Conservation (phyloP, 306 rosid genomes). For the Comarum palustre region DNA sequence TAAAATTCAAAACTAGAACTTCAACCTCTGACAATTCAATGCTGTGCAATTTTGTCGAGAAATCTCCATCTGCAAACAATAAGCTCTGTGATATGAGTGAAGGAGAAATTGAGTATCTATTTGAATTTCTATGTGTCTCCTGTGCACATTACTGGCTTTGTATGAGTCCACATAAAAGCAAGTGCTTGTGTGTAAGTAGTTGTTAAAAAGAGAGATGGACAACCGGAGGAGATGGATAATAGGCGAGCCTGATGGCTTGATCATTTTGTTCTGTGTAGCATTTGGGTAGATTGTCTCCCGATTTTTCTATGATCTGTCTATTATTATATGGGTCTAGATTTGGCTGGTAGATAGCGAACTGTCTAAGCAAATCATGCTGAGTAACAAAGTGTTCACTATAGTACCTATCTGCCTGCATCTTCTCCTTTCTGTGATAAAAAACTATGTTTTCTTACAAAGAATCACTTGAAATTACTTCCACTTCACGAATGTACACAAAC, state of each 20-base stretch:
- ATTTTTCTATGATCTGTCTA: no score
- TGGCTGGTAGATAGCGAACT: slow-evolving; percentile 41
- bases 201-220: no score
- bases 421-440: slow-evolving; percentile 29
- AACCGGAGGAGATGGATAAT: no score
- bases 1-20: slow-evolving; percentile 52
- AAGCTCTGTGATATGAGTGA: not conserved
- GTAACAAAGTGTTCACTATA: slow-evolving; percentile 39
- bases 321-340: slow-evolving; percentile 2
- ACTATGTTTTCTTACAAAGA: no score
- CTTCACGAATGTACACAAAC: slow-evolving; percentile 18
- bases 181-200: no score
- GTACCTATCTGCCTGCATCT: slow-evolving; percentile 28
- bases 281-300: no score
- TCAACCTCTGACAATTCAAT: slow-evolving; percentile 39
- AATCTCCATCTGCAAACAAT: slow-evolving; percentile 44
- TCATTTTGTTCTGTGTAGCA: no score
- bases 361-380: slow-evolving; percentile 50
- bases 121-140: no score
- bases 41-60: slow-evolving; percentile 42
- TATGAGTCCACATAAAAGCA: no score
- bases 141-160: no score
- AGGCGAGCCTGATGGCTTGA: no score
- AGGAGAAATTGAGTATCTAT: not conserved
- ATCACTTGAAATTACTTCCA: no score